Percentiles rank a stretch among this genome's conserved stretches.
Conservation (phyloP, 148 eudicot species). For the Fagopyrum tataricum region DNA sequence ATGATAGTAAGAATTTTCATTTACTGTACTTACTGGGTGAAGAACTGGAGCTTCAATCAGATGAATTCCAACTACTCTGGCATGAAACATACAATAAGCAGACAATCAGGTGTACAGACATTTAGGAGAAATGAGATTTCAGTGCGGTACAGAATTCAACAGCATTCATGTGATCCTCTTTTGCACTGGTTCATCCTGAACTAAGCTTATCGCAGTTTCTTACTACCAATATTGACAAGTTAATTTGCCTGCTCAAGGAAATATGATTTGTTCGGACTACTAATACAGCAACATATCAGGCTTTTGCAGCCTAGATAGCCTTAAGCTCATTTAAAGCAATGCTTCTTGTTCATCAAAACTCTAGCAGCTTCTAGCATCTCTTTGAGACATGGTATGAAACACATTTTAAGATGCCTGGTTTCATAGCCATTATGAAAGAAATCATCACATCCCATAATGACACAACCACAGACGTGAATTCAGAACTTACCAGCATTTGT, state of each 20-base stretch:
- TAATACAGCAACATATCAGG: neutral
- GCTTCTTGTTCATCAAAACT: neutral
- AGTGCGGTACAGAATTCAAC: neutral
- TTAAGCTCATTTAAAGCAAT: neutral
- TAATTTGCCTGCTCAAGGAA: neutral
- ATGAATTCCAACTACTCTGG: slow-evolving; percentile 84
- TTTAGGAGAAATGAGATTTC: neutral
- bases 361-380: neutral
- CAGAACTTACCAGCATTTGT: slow-evolving; percentile 50
- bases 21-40: slow-evolving; percentile 68
- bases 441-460: neutral
- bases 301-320: neutral
- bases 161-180: neutral
- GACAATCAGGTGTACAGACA: neutral
- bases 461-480: neutral
- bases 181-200: neutral
- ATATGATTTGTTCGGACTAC: neutral
- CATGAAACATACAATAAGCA: slow-evolving; percentile 28
- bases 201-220: neutral
- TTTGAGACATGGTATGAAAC: neutral
- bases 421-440: neutral
- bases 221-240: neutral
- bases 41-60: slow-evolving; percentile 74
- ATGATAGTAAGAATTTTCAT: neutral
- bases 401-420: neutral